Evolutionary conservation across 257 asterid species (phyloP).

Genomic region (Forsythia suspensa): DNA sequence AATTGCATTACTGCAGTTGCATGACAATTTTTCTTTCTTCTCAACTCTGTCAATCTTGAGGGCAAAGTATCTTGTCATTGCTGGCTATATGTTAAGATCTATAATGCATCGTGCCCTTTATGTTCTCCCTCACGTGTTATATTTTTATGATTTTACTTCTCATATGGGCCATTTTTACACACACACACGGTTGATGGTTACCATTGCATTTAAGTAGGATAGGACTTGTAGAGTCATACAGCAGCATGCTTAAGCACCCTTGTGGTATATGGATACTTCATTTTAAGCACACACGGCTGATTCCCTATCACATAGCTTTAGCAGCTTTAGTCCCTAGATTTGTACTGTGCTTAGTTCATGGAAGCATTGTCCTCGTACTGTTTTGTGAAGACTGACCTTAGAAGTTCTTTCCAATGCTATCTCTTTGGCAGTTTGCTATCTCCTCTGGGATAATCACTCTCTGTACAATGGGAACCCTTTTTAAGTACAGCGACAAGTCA

Average conservation of each 20-base stretch:
- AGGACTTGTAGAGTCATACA: neutral
- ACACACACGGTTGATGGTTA: neutral
- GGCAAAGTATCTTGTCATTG: neutral
- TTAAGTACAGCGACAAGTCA: conserved; percentile 92
- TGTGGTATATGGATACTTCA: neutral
- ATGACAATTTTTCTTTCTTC: neutral
- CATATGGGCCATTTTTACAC: neutral
- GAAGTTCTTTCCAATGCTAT: conserved; percentile 14
- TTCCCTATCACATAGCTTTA: neutral
- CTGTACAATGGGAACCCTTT: conserved; percentile 89
- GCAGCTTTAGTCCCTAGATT: neutral
- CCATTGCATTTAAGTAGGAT: neutral
- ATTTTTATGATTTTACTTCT: neutral
- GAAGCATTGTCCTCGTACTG: conserved; percentile 3
- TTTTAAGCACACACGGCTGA: neutral
- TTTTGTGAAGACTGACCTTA: conserved; percentile 7
- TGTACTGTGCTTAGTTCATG: neutral
- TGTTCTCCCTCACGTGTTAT: neutral
- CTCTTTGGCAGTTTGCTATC: conserved; percentile 72
- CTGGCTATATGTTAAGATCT: conserved; percentile 3
- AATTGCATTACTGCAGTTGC: conserved; percentile 10
- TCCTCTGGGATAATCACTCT: conserved; percentile 84
- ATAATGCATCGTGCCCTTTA: neutral
- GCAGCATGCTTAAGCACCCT: neutral
- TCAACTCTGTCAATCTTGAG: conserved; percentile 7